A percentile compares a stretch with the other conserved stretches of the same genome.
Conservation (phyloP, 768 basidiomycete species). For the Boletus eberwhitei region DNA sequence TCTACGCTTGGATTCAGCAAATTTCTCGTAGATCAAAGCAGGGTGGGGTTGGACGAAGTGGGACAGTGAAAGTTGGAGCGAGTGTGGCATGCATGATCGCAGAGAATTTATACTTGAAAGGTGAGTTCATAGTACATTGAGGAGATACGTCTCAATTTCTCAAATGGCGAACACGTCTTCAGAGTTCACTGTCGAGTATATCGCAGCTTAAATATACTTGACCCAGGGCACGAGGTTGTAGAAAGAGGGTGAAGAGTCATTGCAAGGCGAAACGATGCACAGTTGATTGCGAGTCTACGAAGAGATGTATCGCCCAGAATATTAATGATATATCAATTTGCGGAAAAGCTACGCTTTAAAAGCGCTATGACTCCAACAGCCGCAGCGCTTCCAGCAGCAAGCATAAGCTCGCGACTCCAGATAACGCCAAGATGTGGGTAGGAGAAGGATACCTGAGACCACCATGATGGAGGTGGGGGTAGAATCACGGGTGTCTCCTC, state of each 20-base stretch:
- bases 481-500: neutral
- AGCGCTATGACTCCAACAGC: constrained; percentile 27
- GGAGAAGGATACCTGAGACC: constrained; percentile 7
- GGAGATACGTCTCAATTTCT: neutral
- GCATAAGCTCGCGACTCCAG: constrained; percentile 21
- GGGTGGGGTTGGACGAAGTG: constrained; percentile 68
- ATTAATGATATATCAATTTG: constrained; percentile 12
- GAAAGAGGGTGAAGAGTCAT: constrained; percentile 4
- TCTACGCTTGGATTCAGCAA: neutral
- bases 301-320: neutral
- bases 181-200: constrained; percentile 33
- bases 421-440: constrained; percentile 10
- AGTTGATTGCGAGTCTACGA: neutral
- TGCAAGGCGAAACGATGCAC: neutral
- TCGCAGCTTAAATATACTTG: constrained; percentile 19
- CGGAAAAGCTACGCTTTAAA: constrained; percentile 18
- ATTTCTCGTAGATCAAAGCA: constrained; percentile 48
- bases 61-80: constrained; percentile 49
- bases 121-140: constrained; percentile 21
- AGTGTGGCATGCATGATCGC: constrained; percentile 38
- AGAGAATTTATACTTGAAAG: constrained; percentile 48
- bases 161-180: neutral
- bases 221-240: neutral
- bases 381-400: constrained; percentile 30
- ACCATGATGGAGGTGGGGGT: constrained; percentile 1